Conservation (phyloP, 257 asterid genomes). For the Przewalskia tangutica region DNA sequence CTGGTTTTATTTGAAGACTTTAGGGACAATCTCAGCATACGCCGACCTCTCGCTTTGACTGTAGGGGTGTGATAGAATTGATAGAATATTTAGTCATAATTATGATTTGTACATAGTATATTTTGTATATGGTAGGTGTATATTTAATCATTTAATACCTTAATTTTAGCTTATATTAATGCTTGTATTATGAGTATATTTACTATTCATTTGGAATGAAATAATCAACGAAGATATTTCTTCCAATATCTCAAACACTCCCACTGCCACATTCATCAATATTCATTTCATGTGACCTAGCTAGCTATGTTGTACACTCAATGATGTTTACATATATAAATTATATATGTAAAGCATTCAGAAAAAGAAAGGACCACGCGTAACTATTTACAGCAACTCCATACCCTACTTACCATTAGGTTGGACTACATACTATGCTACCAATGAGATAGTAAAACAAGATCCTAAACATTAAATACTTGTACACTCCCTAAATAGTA, state of each 20-base stretch:
- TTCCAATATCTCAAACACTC: not conserved
- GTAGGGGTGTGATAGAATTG: no score
- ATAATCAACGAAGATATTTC: no score
- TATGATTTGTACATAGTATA: no score
- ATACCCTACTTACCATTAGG: not conserved
- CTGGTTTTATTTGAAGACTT: no score
- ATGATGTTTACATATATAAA: not conserved
- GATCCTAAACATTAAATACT: not conserved
- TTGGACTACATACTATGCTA: not conserved
- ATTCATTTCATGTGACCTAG: not conserved
- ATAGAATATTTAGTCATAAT: no score
- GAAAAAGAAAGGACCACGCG: not conserved
- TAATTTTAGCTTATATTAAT: no score
- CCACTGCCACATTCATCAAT: not conserved
- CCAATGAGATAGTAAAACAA: not conserved
- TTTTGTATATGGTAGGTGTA: no score
- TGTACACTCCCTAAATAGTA: not conserved
- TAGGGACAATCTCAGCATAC: no score
- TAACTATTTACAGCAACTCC: not conserved
- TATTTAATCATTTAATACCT: no score
- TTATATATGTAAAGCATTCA: not conserved
- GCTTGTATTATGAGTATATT: no score
- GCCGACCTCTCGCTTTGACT: no score
- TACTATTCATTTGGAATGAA: no score
- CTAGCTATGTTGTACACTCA: not conserved